These are phyloP conservation scores for Heterobasidion annosum DNA, from an alignment of 1,284 basidiomycete genomes.

Conservation along the genomic window DNA sequence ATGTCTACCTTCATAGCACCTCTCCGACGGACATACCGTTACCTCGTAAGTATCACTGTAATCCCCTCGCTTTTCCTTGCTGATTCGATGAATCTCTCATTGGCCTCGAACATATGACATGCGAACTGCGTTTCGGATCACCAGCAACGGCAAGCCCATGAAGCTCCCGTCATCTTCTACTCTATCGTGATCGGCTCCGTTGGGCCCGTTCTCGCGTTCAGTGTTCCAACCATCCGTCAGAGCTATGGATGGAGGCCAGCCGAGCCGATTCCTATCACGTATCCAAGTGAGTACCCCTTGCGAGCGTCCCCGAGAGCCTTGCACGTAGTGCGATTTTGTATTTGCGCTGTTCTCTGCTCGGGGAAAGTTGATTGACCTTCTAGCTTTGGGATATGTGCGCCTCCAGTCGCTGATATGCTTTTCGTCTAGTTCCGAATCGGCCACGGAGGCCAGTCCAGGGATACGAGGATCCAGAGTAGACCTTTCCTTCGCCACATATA, in stretches of 20 bases:
- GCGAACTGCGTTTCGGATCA: not conserved
- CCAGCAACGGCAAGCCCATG: conserved; percentile 83
- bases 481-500: too few species aligned
- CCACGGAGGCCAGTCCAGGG: conserved; percentile 38
- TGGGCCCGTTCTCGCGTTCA: conserved; percentile 51
- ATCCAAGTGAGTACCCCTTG: conserved; percentile 61
- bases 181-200: conserved; percentile 68
- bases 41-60: conserved; percentile 28
- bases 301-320: not conserved
- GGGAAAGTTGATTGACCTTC: too few species aligned
- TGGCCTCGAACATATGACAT: not conserved
- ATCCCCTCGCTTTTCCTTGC: not conserved
- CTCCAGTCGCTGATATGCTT: not conserved
- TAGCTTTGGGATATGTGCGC: not conserved
- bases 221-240: conserved; percentile 73
- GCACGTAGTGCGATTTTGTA: not conserved
- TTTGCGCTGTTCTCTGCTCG: not conserved
- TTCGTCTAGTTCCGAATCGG: conserved; percentile 35
- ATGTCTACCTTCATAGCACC: conserved; percentile 37
- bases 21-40: conserved; percentile 40
- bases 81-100: not conserved
- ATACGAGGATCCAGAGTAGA: conserved; percentile 31
- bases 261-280: conserved; percentile 75
- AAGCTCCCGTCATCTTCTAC: conserved; percentile 89
- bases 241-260: conserved; percentile 65